phyloP scores from a whole-genome alignment of 2,329 filamentous ascomycete genomes.

The Colletotrichum abscissum region DNA sequence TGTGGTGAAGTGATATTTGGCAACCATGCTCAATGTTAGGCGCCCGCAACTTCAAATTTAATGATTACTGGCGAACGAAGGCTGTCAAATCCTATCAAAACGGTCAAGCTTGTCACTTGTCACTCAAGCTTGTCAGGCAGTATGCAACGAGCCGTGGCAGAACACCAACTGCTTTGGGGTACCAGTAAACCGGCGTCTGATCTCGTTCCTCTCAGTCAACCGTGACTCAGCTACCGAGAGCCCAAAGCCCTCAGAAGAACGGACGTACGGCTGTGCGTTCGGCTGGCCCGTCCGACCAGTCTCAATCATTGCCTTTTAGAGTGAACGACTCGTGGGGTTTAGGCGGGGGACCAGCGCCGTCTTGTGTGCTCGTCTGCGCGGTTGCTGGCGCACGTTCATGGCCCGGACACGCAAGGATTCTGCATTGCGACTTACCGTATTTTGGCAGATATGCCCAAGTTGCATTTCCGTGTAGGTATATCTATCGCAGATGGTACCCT shows the following conservation, averaged over 20 bases:
- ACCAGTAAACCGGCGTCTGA: neutral
- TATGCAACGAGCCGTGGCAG: neutral
- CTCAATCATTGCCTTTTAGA: slow-evolving; percentile 26
- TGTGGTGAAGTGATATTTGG: too few species aligned
- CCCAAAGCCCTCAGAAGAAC: neutral
- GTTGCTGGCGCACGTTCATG: neutral
- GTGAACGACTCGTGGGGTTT: slow-evolving; percentile 1
- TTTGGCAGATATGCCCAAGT: neutral
- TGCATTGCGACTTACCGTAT: neutral
- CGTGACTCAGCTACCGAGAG: neutral
- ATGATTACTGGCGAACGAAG: neutral
- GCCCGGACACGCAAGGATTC: neutral
- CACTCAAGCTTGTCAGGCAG: neutral
- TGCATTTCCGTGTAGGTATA: too few species aligned
- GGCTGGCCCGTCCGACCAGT: neutral
- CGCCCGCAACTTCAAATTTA: too few species aligned
- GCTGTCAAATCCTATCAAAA: neutral
- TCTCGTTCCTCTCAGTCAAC: neutral
- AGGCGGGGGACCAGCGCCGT: neutral
- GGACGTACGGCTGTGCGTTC: neutral
- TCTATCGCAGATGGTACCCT: neutral
- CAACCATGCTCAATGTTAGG: too few species aligned
- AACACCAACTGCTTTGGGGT: neutral
- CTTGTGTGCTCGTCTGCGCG: neutral
- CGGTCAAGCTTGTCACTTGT: neutral